Base-by-base conservation (phyloP, 768 basidiomycete species). In the Phlebiopsis flavidoalba region DNA sequence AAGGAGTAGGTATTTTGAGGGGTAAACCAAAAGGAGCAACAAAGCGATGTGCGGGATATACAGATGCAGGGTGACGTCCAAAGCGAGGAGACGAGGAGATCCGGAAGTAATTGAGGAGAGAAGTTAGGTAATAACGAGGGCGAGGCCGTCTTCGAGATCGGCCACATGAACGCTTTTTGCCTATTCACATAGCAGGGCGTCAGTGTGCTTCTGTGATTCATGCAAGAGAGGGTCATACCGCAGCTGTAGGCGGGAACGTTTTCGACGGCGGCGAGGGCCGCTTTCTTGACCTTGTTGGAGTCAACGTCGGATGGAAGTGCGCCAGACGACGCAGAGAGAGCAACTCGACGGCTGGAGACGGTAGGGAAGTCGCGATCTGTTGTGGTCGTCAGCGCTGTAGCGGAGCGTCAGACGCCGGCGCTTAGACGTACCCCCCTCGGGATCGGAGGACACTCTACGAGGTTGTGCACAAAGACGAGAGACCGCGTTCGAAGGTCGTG, bases 291-390 rank as follows among this genome's bases (percentile, higher is more conserved):
- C 63, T 72, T 75, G 58, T 72, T 73, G 14, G 74, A 74, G 64
- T 77, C 75, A 22, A 75, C 67, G 33, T 78, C 76, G 17, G 80
- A 74, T 10, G 80, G 77, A 12, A 81, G 69, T 15, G 80, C 83
- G 66, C n/a, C 81, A 84, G 21, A 88, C 76, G 43, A 88, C 72
- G 66, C 86, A 86, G 43, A 83, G 68, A 1, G 83, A 78, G 50
- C 83, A 82, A 70, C 77, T 80, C 15, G 86, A 83, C 10, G 87
- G 86, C 10, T 82, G 78, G 49, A 89, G 76, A 14, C 78, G 79
- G 67, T 89, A 88, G 1, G n/a, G 85, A 83, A 5, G 85, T 84
- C 37, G 80, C 70, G 54, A 88, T 75, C 87, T 89, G 66, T 5
- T 52, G n/a, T 40, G 60, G 54, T 62, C 51, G 60, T 35, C 40